Conservation (phyloP, 2,329 filamentous ascomycete species). For the Beauveria bassiana region DNA sequence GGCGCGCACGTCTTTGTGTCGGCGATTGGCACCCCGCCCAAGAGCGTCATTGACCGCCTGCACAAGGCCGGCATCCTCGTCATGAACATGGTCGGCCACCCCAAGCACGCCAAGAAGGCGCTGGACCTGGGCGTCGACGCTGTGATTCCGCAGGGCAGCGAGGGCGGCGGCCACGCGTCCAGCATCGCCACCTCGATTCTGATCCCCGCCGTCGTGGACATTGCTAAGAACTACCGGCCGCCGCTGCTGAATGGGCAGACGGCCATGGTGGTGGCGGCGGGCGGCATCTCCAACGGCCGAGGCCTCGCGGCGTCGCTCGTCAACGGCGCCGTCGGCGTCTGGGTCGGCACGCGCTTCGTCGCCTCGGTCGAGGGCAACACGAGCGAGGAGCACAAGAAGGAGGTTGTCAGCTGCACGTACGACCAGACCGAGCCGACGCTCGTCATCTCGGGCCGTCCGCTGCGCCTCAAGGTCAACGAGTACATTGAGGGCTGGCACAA, state of each 20-base stretch:
- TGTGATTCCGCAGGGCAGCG: slow-evolving; percentile 84
- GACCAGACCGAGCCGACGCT: slow-evolving; percentile 77
- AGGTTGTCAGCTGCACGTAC: slow-evolving; percentile 71
- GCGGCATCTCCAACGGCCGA: slow-evolving; percentile 77
- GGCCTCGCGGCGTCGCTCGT: slow-evolving; percentile 75
- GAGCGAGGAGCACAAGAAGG: slow-evolving; percentile 73
- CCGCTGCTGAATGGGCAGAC: slow-evolving; percentile 46
- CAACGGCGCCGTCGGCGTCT: slow-evolving; percentile 81
- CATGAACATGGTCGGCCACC: slow-evolving; percentile 97
- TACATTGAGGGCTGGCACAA: slow-evolving; percentile 79
- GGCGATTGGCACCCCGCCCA: slow-evolving; percentile 81
- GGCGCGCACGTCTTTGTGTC: slow-evolving; percentile 80
- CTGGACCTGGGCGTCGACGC: slow-evolving; percentile 82
- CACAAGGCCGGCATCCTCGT: slow-evolving; percentile 74
- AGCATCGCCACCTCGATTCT: slow-evolving; percentile 80
- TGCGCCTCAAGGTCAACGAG: slow-evolving; percentile 74
- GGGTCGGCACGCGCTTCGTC: slow-evolving; percentile 92
- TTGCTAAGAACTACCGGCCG: slow-evolving; percentile 65
- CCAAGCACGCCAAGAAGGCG: slow-evolving; percentile 84
- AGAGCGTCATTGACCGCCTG: slow-evolving; percentile 62
- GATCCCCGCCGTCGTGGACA: slow-evolving; percentile 79
- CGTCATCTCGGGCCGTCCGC: slow-evolving; percentile 71
- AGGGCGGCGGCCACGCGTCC: slow-evolving; percentile 89
- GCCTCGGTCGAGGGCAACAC: slow-evolving; percentile 75
- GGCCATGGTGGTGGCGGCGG: slow-evolving; percentile 80